Evolutionary conservation across 345 rosid species (phyloP).

Genomic region (Eutrema heterophyllum): DNA sequence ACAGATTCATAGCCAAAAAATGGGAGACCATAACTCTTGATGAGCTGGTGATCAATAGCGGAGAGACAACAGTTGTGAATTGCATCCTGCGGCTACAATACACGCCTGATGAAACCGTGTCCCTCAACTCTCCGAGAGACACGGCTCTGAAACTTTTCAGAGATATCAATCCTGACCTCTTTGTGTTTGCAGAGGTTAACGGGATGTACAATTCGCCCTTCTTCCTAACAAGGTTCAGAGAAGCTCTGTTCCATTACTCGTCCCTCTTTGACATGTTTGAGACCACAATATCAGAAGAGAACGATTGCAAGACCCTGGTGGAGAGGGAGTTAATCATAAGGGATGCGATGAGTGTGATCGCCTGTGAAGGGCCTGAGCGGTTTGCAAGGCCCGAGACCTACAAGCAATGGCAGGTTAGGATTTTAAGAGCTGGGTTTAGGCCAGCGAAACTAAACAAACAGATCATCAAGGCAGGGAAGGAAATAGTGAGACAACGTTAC

Average conservation of each 20-base stretch:
- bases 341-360: constrained; percentile 62
- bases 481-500: constrained; percentile 38
- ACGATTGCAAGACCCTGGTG: constrained; percentile 45
- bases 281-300: constrained; percentile 40
- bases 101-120: constrained; percentile 61
- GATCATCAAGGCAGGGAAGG: constrained; percentile 42
- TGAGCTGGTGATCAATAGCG: constrained; percentile 49
- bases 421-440: constrained; percentile 55
- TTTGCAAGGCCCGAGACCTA: constrained; percentile 73
- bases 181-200: constrained; percentile 55
- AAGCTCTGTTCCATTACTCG: constrained; percentile 69
- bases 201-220: constrained; percentile 71
- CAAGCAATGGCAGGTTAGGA: constrained; percentile 67
- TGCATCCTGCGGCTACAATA: constrained; percentile 48
- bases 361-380: constrained; percentile 67
- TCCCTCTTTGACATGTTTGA: constrained; percentile 65
- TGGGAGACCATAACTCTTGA: constrained; percentile 75
- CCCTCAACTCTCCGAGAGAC: constrained; percentile 55
- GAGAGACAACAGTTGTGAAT: constrained; percentile 58
- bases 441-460: constrained; percentile 46
- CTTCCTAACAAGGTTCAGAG: constrained; percentile 58
- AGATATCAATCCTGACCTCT: constrained; percentile 53
- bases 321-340: constrained; percentile 55
- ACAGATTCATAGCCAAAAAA: constrained; percentile 50
- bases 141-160: constrained; percentile 49